phyloP scores from a whole-genome alignment of 164 flowering plant genomes.

The Litsea cubeba region DNA sequence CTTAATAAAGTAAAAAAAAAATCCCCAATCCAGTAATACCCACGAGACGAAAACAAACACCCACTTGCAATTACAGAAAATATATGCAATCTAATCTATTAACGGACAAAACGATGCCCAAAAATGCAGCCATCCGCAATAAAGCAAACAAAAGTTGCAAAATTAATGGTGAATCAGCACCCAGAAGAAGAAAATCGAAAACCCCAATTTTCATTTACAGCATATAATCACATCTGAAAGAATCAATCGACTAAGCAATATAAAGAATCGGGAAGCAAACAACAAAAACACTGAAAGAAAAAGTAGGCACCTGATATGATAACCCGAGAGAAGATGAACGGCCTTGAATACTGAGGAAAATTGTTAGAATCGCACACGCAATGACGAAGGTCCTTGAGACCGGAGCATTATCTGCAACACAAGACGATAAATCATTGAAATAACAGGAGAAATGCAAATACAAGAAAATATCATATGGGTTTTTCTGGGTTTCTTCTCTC shows the following conservation, averaged over 20 bases:
- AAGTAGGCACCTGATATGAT: constrained; percentile 60
- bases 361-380: constrained; percentile 62
- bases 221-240: not conserved
- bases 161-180: not conserved
- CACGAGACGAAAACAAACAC: not conserved
- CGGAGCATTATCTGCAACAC: constrained; percentile 78
- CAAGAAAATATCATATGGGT: not conserved
- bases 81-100: not conserved
- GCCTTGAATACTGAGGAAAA: constrained; percentile 68
- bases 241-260: too few relatives aligned
- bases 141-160: not conserved
- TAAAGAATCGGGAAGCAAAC: not conserved
- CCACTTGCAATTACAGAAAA: too few relatives aligned
- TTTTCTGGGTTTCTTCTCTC: not conserved
- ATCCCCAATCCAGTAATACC: not conserved
- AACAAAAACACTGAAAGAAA: not conserved
- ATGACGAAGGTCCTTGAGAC: constrained; percentile 63
- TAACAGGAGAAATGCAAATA: not conserved
- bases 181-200: not conserved
- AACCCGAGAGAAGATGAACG: constrained; percentile 57
- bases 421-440: not conserved
- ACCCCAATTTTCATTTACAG: constrained; percentile 5
- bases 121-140: not conserved
- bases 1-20: not conserved
- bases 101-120: not conserved